These are phyloP conservation scores for Globisporangium rhizosaccharum DNA, from an alignment of 352 stramenopile genomes.

Conservation along the genomic window DNA sequence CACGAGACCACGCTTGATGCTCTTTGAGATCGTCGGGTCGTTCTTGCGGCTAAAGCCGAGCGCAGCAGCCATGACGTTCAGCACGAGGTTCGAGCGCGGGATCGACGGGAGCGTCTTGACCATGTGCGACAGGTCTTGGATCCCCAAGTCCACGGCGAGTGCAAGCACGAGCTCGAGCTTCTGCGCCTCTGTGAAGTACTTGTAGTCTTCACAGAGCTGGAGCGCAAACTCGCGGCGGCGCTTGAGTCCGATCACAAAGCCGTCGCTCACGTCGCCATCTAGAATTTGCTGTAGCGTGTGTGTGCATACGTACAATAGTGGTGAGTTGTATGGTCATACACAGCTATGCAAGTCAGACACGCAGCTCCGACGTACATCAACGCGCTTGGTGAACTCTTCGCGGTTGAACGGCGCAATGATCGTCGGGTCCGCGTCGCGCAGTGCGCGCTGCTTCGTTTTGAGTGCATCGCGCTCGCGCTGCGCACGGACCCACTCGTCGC, in stretches of 20 bases:
- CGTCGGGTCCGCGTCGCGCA: conserved; percentile 22
- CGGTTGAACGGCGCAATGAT: conserved; percentile 54
- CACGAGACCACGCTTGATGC: conserved; percentile 79
- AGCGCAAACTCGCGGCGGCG: conserved; percentile 68
- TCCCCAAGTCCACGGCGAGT: conserved; percentile 70
- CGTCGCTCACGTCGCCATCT: conserved; percentile 61
- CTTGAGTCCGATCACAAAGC: conserved; percentile 83
- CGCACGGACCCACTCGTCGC: conserved; percentile 47
- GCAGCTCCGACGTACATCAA: conserved; percentile 21
- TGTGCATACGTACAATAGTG: not conserved
- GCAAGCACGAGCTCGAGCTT: conserved; percentile 77
- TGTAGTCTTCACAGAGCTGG: conserved; percentile 71
- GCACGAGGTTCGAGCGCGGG: conserved; percentile 67
- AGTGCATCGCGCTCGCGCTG: conserved; percentile 31
- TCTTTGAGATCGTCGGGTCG: conserved; percentile 80
- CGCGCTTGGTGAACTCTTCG: conserved; percentile 43
- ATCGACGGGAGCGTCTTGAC: conserved; percentile 78
- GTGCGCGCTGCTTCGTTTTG: conserved; percentile 31
- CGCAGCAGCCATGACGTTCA: conserved; percentile 71
- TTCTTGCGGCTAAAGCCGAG: conserved; percentile 79
- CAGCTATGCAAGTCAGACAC: not conserved
- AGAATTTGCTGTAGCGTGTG: conserved; percentile 34
- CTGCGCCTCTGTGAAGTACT: conserved; percentile 67
- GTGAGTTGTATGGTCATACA: not conserved
- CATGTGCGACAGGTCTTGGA: conserved; percentile 76